Evolutionary conservation across 495 filamentous ascomycete genomes (phyloP).

Genomic region (Ramalina intermedia): DNA sequence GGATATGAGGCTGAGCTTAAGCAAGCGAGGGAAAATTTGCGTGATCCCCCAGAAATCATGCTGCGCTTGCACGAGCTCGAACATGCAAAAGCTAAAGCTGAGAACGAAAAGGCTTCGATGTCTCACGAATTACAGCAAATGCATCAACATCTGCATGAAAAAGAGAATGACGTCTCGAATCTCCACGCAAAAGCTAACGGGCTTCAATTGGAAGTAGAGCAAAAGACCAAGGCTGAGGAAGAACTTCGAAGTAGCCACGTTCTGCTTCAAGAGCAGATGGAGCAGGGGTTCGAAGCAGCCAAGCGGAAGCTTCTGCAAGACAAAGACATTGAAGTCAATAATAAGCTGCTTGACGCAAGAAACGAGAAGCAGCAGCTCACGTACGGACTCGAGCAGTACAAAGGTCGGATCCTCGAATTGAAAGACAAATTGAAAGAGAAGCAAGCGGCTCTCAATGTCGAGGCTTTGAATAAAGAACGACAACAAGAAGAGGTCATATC

Average conservation of each 20-base stretch:
- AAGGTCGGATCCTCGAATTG: background rate
- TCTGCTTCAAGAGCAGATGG: background rate
- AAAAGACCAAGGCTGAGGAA: background rate
- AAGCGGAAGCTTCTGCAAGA: background rate
- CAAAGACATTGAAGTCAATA: background rate
- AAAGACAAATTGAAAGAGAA: too few species aligned
- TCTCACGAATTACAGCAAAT: constrained; percentile 1
- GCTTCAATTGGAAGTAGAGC: constrained; percentile 1
- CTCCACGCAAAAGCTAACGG: background rate
- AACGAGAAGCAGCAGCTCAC: background rate
- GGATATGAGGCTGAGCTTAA: constrained; percentile 2
- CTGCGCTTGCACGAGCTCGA: constrained; percentile 13
- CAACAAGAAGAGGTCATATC: background rate
- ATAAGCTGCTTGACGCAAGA: background rate
- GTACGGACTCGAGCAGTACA: background rate
- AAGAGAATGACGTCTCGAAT: background rate
- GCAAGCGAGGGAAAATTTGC: background rate
- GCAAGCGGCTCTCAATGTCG: too few species aligned
- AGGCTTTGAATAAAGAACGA: background rate
- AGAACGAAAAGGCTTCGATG: background rate
- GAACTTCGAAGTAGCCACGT: background rate
- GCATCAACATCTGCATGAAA: background rate
- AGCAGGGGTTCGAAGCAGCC: background rate
- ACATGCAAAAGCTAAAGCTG: constrained; percentile 1
- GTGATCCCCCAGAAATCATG: background rate